Conservation (phyloP, 2,329 filamentous ascomycete species). For the Calonectria pteridis region DNA sequence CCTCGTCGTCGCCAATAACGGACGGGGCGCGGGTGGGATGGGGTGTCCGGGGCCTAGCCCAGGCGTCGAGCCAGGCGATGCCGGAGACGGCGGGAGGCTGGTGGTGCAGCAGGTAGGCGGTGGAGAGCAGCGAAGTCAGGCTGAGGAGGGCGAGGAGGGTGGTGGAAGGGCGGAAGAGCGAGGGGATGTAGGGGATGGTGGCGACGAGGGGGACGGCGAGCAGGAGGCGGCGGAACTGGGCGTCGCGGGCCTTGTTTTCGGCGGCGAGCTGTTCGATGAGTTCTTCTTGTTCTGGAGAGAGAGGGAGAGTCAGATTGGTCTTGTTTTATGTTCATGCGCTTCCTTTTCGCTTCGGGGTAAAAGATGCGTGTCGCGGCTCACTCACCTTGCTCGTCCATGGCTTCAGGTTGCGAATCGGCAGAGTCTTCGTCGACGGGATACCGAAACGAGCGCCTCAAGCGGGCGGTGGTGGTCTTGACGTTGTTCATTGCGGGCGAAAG, state of each 20-base stretch:
- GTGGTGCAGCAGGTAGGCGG: slow-evolving; percentile 70
- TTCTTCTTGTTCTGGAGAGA: slow-evolving; percentile 69
- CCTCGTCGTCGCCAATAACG: slow-evolving; percentile 34
- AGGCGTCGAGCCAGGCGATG: slow-evolving; percentile 62
- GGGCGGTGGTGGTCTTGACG: slow-evolving; percentile 57
- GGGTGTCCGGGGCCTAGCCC: slow-evolving; percentile 49
- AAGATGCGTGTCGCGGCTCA: slow-evolving; percentile 47
- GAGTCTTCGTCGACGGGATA: slow-evolving; percentile 74
- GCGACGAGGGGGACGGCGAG: slow-evolving; percentile 70
- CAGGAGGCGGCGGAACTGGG: slow-evolving; percentile 69
- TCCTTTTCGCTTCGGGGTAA: neutral
- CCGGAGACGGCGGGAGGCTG: slow-evolving; percentile 68
- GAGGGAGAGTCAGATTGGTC: neutral
- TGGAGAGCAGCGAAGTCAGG: slow-evolving; percentile 73
- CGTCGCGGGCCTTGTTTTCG: slow-evolving; percentile 70
- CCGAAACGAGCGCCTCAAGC: slow-evolving; percentile 81
- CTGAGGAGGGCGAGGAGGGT: slow-evolving; percentile 66
- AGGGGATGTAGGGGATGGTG: slow-evolving; percentile 64
- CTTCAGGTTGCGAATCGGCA: slow-evolving; percentile 63
- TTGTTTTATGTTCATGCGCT: neutral
- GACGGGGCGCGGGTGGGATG: slow-evolving; percentile 41
- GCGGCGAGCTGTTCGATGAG: slow-evolving; percentile 68
- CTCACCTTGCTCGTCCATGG: slow-evolving; percentile 81
- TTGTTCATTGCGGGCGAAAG: slow-evolving; percentile 39
- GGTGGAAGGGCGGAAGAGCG: slow-evolving; percentile 50